Conservation (phyloP, 306 rosid genomes). For the Gastrolobium bilobum region DNA sequence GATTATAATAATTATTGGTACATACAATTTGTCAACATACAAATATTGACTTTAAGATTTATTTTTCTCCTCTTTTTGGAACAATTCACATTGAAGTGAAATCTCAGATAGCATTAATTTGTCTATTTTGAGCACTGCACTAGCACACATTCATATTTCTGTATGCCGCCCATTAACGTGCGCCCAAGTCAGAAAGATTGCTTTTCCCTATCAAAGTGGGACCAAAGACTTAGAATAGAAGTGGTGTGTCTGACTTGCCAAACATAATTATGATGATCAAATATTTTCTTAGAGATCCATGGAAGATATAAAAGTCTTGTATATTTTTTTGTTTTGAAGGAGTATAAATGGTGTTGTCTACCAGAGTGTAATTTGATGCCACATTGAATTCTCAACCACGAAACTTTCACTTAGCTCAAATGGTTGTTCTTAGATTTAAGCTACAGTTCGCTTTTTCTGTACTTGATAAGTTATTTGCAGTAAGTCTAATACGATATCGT, state of each 20-base stretch:
- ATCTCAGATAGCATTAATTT: not conserved
- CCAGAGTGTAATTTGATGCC: not conserved
- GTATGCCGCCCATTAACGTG: conserved; percentile 24
- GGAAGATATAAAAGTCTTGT: not conserved
- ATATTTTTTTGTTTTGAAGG: not conserved
- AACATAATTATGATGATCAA: not conserved
- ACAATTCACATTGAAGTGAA: not conserved
- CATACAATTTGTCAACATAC: not conserved
- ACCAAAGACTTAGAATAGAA: conserved; percentile 41
- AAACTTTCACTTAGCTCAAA: not conserved
- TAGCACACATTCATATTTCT: conserved; percentile 26
- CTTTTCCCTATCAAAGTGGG: conserved; percentile 22
- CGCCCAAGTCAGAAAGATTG: not conserved
- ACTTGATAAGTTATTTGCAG: too few species aligned
- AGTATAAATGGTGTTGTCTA: not conserved
- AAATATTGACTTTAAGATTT: conserved; percentile 23
- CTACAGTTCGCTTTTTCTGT: too few species aligned
- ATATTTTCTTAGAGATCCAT: not conserved
- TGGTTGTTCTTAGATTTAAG: too few species aligned
- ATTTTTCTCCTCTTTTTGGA: conserved; percentile 17
- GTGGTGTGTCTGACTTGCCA: conserved; percentile 29
- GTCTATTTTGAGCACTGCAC: not conserved
- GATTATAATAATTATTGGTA: not conserved
- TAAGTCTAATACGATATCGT: too few species aligned
- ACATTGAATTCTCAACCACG: not conserved